Conservation (phyloP, 1,139 yeast genomes). For the Protomyces macrosporus region DNA sequence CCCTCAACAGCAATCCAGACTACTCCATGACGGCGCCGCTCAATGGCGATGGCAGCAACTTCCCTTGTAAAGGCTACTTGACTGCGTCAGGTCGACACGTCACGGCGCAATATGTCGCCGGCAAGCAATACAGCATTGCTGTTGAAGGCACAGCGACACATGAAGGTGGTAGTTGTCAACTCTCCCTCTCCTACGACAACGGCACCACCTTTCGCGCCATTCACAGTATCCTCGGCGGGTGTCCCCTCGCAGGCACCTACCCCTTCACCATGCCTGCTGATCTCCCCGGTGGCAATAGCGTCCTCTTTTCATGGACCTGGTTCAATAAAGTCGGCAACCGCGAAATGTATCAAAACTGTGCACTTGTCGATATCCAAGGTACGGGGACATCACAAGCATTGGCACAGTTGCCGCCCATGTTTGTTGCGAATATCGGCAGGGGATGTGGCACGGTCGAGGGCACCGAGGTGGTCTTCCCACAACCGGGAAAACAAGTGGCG, state of each 20-base stretch:
- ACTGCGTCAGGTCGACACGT: conserved; percentile 31
- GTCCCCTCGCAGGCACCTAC: conserved; percentile 34
- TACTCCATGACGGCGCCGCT: conserved; percentile 24
- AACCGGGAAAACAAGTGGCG: conserved; percentile 12
- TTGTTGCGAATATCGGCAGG: conserved; percentile 14
- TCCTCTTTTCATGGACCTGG: conserved; percentile 36
- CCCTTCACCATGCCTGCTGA: conserved; percentile 33
- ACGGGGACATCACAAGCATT: conserved; percentile 31
- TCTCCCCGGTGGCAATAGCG: conserved; percentile 34
- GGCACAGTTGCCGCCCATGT: conserved; percentile 8
- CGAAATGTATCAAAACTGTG: conserved; percentile 36
- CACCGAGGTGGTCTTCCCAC: conserved; percentile 9
- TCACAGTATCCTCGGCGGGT: conserved; percentile 36
- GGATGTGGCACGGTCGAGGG: conserved; percentile 17
- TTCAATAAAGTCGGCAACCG: conserved; percentile 35
- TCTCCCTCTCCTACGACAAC: conserved; percentile 35
- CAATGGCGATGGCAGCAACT: conserved; percentile 25
- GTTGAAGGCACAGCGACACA: conserved; percentile 35
- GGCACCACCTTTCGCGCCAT: conserved; percentile 35
- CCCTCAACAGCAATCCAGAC: conserved; percentile 12
- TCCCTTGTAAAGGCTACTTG: conserved; percentile 36
- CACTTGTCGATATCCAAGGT: conserved; percentile 34
- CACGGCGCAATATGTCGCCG: conserved; percentile 34
- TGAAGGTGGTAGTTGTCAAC: conserved; percentile 36
- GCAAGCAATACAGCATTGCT: conserved; percentile 32